phyloP scores from a whole-genome alignment of 108 stramenopile genomes.

The Poteriospumella lacustris region DNA sequence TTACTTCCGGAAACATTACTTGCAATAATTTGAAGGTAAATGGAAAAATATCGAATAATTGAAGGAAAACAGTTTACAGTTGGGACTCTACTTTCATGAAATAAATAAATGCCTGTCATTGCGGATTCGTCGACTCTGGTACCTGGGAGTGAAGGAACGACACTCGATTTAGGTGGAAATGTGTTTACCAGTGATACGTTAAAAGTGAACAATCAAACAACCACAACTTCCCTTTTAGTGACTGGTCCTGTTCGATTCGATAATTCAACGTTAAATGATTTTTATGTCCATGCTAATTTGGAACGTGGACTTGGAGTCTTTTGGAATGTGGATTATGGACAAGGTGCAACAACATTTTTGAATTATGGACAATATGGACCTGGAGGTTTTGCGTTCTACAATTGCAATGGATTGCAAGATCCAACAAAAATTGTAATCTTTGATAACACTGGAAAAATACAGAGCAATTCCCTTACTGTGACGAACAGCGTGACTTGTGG shows the following conservation, averaged over 20 bases:
- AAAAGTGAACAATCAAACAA: conserved; percentile 9
- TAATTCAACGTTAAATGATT: conserved; percentile 9
- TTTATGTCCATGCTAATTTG: conserved; percentile 8
- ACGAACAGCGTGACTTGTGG: conserved; percentile 6
- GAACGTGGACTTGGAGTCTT: conserved; percentile 6
- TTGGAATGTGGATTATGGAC: conserved; percentile 7
- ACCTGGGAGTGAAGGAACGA: conserved; percentile 6
- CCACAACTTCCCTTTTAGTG: conserved; percentile 7
- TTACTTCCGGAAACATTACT: conserved; percentile 8
- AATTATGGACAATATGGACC: conserved; percentile 8
- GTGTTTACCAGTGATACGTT: conserved; percentile 7
- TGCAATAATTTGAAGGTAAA: conserved; percentile 9
- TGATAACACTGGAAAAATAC: conserved; percentile 8
- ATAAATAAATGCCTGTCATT: conserved; percentile 9
- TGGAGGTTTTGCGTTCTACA: conserved; percentile 7
- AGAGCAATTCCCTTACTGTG: conserved; percentile 7
- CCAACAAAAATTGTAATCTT: conserved; percentile 9
- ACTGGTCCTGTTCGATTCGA: conserved; percentile 6
- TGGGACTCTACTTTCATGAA: conserved; percentile 7
- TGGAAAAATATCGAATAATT: conserved; percentile 9
- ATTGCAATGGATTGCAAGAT: conserved; percentile 8
- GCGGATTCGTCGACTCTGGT: conserved; percentile 6
- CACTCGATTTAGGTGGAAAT: conserved; percentile 7
- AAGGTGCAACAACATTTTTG: conserved; percentile 8
- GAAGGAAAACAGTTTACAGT: conserved; percentile 8